Evolutionary conservation across 768 basidiomycete genomes (phyloP), one percentile per base, ranked within the genome.

Genomic region (Mycena galericulata): DNA sequence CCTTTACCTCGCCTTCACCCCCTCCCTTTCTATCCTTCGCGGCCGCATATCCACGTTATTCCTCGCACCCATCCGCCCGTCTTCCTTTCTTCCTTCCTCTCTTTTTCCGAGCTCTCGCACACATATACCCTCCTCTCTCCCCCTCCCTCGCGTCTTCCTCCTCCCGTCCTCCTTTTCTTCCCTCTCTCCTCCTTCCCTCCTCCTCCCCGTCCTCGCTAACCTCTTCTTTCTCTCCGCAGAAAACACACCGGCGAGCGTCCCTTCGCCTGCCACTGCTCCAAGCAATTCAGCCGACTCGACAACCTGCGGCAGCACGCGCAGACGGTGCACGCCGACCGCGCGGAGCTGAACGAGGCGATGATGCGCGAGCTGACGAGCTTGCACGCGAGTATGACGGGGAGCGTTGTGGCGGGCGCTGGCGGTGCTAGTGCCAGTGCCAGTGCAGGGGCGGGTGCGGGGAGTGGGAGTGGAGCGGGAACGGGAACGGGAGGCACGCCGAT

Each of bases 191-290:
- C 30, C 18, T 29, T 38, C 26, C 8, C 18, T 11, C n/a, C 17
- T 36, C 34, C 34, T 7, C 34, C 34, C 34, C 34, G 8, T 36
- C 34, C 34, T 36, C 53, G 12, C 58, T 58, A 45, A 65, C 54
- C n/a, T n/a, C n/a, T n/a, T n/a, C n/a, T 9, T 3, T 8, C 45
- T 65, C 24, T 29, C 22, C 26, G 22, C 81, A 98, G 97, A 73
- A 98, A 98, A 87, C 97, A 99, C 80, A 98, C 97, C 6, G 97
- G 97, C 69, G 97, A 98, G 78, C 90, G 96, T 22, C 97, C 97
- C 20, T 99, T 99, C 80, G 89, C 90, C 43, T 99, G 97, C 76
- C 97, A 98, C 77, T 99, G 97, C 83, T 88, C 90, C 15, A 97
- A 97, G 79, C 92, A 97, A 72, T 98, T 98, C 77, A 96, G 95